Percentiles rank a stretch among this genome's conserved stretches.
Conservation (phyloP, 148 eudicot genomes). For the Chenopodium suecicum region DNA sequence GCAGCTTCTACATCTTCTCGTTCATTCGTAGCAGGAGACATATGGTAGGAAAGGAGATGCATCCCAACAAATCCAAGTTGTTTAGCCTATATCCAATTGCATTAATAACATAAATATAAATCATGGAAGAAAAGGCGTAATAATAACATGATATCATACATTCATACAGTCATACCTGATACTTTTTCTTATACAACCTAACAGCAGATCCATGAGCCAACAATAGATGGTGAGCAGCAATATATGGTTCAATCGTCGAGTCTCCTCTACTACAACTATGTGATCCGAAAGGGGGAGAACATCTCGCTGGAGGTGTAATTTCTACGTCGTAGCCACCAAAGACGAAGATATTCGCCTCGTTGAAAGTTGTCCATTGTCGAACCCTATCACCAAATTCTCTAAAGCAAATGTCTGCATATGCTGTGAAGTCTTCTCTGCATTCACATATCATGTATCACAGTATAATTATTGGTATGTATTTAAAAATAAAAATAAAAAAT, state of each 20-base stretch:
- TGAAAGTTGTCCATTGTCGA: constrained; percentile 15
- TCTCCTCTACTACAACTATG: constrained; percentile 34
- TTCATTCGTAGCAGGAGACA: constrained; percentile 37
- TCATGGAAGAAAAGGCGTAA: not conserved
- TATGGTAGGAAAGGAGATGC: constrained; percentile 34
- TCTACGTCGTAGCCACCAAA: constrained; percentile 40
- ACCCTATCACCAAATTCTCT: too few species aligned
- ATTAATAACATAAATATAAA: not conserved
- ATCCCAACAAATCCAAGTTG: constrained; percentile 61
- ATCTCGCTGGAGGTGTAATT: constrained; percentile 38
- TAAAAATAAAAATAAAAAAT: too few species aligned
- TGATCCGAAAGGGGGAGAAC: constrained; percentile 31
- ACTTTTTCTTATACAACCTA: constrained; percentile 40
- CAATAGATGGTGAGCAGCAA: constrained; percentile 46
- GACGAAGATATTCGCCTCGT: constrained; percentile 52
- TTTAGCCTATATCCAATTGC: constrained; percentile 33
- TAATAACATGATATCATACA: too few species aligned
- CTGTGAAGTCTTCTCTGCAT: too few species aligned
- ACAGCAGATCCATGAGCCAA: constrained; percentile 58
- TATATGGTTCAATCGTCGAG: constrained; percentile 48
- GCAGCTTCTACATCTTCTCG: constrained; percentile 50
- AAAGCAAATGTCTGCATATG: too few species aligned
- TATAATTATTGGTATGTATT: too few species aligned
- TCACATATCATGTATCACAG: too few species aligned
- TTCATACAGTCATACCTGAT: constrained; percentile 41